Conservation (phyloP, 768 basidiomycete species). For the Lactarius deliciosus region DNA sequence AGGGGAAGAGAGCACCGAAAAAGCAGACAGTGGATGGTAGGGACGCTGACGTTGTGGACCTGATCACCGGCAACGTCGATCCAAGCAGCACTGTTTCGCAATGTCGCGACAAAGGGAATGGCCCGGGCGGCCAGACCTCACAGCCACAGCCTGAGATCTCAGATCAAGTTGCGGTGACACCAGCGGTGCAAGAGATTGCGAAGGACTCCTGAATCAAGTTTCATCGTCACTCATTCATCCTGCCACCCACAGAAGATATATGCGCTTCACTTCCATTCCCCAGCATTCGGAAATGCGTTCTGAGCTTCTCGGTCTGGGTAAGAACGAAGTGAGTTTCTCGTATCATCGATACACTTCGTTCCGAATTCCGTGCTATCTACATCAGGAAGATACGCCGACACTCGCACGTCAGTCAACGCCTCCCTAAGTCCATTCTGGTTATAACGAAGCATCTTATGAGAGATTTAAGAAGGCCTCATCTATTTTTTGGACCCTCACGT, state of each 20-base stretch:
- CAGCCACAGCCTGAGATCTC: neutral
- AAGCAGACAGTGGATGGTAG: constrained; percentile 4
- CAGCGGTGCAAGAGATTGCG: neutral
- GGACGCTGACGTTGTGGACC: constrained; percentile 12
- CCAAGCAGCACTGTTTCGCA: neutral
- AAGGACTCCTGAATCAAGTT: constrained; percentile 4
- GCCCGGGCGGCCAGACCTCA: neutral
- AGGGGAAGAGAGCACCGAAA: constrained; percentile 10
- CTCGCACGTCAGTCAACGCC: neutral
- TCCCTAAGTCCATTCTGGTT: neutral
- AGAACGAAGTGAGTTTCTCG: neutral
- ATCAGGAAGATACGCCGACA: neutral
- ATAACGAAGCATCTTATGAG: neutral
- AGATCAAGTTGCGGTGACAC: neutral
- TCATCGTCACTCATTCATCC: neutral
- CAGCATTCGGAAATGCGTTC: neutral
- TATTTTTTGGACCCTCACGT: neutral
- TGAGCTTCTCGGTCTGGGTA: neutral
- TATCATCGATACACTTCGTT: neutral
- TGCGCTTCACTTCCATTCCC: neutral
- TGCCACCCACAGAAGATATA: neutral
- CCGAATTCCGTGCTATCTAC: neutral
- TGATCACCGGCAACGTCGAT: constrained; percentile 20
- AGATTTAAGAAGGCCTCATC: neutral
- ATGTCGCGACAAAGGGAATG: constrained; percentile 3